Conservation (phyloP, 1,139 yeast species). For the Lodderomyces pseudojiufengensis region DNA sequence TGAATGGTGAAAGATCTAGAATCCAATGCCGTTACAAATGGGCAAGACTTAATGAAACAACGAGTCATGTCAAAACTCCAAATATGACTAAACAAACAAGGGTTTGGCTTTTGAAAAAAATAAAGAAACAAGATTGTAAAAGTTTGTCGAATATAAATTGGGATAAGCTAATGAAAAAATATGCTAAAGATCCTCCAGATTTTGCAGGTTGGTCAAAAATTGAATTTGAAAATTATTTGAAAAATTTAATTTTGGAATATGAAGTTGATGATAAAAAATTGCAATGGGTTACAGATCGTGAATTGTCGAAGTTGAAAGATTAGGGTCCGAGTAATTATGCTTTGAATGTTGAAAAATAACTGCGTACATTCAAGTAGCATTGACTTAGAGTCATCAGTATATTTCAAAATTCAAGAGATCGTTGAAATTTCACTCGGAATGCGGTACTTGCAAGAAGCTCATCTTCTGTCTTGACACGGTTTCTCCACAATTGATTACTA, state of each 20-base stretch:
- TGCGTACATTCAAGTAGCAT: too few species aligned
- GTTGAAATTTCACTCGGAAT: too few species aligned
- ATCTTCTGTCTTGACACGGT: too few species aligned
- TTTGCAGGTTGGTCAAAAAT: slow-evolving; percentile 4
- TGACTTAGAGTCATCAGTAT: too few species aligned
- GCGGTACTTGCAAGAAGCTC: too few species aligned
- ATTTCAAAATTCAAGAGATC: too few species aligned
- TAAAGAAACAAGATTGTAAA: slow-evolving; percentile 44
- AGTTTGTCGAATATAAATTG: slow-evolving; percentile 58
- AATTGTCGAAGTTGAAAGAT: too few species aligned
- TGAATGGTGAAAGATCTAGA: slow-evolving; percentile 85
- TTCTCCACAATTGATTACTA: too few species aligned
- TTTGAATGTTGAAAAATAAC: too few species aligned
- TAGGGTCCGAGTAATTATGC: too few species aligned
- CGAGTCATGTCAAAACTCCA: slow-evolving; percentile 47
- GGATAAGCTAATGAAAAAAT: slow-evolving; percentile 22
- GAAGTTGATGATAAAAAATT: too few species aligned
- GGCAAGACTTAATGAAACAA: slow-evolving; percentile 71
- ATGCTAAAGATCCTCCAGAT: slow-evolving; percentile 4
- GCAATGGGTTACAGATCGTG: too few species aligned
- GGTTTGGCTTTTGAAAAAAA: slow-evolving; percentile 53
- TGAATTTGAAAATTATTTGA: slow-evolving; percentile 1
- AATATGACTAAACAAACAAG: slow-evolving; percentile 50
- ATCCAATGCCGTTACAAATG: slow-evolving; percentile 95
- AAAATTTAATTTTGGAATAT: neutral